phyloP scores from a whole-genome alignment of 352 stramenopile species.

The Phytophthora syringae region DNA sequence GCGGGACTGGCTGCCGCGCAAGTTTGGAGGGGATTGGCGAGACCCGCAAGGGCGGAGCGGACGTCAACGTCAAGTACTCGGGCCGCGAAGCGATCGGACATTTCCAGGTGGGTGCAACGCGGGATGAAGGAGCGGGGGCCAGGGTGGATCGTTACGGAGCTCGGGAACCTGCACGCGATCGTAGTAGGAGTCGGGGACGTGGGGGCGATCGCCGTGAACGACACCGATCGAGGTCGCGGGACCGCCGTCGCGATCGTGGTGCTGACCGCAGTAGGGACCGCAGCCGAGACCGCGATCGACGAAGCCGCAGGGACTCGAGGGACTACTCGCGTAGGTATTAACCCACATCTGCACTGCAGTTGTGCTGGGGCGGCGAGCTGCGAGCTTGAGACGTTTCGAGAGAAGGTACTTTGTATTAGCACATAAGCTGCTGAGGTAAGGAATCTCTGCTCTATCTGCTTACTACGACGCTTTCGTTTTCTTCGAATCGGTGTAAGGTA shows the following conservation, averaged over 20 bases:
- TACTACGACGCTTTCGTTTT: not conserved
- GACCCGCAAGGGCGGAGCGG: constrained; percentile 74
- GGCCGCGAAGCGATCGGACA: constrained; percentile 55
- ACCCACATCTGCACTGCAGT: constrained; percentile 3
- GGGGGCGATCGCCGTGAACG: constrained; percentile 43
- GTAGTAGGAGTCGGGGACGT: constrained; percentile 56
- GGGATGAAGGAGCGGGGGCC: constrained; percentile 35
- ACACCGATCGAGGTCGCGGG: constrained; percentile 36
- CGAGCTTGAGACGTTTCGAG: not conserved
- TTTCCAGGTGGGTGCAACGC: constrained; percentile 38
- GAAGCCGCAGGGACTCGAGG: constrained; percentile 56
- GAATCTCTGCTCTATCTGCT: constrained; percentile 2
- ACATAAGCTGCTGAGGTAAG: constrained; percentile 14
- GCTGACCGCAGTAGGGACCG: constrained; percentile 54
- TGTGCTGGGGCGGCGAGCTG: not conserved
- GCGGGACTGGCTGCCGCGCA: constrained; percentile 94
- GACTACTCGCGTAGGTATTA: constrained; percentile 53
- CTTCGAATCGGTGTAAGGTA: constrained; percentile 11
- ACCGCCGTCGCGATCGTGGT: constrained; percentile 48
- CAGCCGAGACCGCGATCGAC: constrained; percentile 49
- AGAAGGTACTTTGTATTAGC: constrained; percentile 22
- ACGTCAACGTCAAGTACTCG: constrained; percentile 90
- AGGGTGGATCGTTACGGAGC: constrained; percentile 44
- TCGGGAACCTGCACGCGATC: constrained; percentile 33
- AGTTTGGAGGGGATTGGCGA: constrained; percentile 95